Base-by-base conservation (phyloP, 1,139 yeast species). In the Suhomyces ambrosiae region DNA sequence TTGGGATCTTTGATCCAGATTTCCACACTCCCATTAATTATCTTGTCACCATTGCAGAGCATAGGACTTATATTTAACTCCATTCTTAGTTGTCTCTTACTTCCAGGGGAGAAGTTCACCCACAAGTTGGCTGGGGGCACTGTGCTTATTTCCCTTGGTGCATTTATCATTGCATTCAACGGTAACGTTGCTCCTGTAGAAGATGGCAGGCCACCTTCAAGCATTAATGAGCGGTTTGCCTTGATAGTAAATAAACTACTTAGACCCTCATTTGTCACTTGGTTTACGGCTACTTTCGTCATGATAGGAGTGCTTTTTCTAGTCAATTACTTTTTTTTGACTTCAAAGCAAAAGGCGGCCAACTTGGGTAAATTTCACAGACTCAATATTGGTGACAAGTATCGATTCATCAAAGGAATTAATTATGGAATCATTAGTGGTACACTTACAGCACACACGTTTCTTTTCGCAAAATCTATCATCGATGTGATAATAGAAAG, bases 61-160 rank as follows among this genome's bases (percentile, higher is more conserved):
- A 80, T 84, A 11, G 96, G 96, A 0, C 71, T 89, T 23, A 90
- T 88, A 3, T 88, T 89, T 68, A 89, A 89, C 60, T 80, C 94
- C 4, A 48, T 71, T 1, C 61, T 86, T 7, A 84, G 89, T 49
- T 86, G 95, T 33, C 58, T 85, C 17, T 47, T 86, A 17, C 59
- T 89, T 13, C 74, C 88, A 8, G 72, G 81, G 11, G 96, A 89
- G 54, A 68, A 69, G 0, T 85, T 86, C 58, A 82, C 92, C 2
- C 48, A 51, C 26, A 67, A 63, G 38, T 73, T 90, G 3, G 64
- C 78, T 2, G 47, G 63, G 7, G 96, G 96, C 1, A 87, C 96
- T 0, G 53, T 75, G 1, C 60, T 85, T 13, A 86, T 87, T 9
- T 74, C 86, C 2, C 36, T 75, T 3, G 96, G 96, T 0, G 96